Conservation (phyloP, 306 rosid genomes). For the Purshia tridentata region DNA sequence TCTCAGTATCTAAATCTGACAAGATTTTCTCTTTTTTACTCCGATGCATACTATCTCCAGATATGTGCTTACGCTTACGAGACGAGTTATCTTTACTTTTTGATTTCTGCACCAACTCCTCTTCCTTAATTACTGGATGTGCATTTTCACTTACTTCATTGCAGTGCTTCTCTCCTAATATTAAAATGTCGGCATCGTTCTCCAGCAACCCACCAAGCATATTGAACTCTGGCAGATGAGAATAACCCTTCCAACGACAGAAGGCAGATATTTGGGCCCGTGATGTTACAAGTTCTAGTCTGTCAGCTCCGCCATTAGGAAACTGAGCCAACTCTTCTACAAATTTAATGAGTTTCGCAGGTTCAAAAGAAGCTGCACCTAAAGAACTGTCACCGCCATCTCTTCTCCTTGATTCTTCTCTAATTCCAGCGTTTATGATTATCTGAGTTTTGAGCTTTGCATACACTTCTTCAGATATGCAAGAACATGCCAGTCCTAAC, state of each 20-base stretch:
- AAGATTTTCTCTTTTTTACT: constrained; percentile 39
- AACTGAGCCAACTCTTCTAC: constrained; percentile 51
- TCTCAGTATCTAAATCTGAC: constrained; percentile 44
- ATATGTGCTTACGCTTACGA: constrained; percentile 33
- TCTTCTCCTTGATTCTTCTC: constrained; percentile 47
- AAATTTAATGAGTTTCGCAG: constrained; percentile 49
- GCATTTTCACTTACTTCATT: constrained; percentile 29
- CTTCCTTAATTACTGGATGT: constrained; percentile 4
- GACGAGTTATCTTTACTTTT: constrained; percentile 18
- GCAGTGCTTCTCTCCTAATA: constrained; percentile 23
- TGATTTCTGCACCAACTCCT: constrained; percentile 3
- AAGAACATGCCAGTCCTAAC: constrained; percentile 68
- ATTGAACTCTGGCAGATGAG: constrained; percentile 52
- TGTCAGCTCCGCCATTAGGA: constrained; percentile 44
- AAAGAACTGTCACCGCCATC: constrained; percentile 48
- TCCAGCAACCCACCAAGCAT: constrained; percentile 40
- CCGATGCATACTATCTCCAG: constrained; percentile 10
- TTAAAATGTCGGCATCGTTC: constrained; percentile 37
- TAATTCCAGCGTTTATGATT: constrained; percentile 54
- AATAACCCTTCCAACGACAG: constrained; percentile 58
- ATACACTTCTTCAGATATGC: constrained; percentile 53
- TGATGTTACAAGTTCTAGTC: constrained; percentile 43
- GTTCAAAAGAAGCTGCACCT: constrained; percentile 52
- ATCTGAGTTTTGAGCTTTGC: constrained; percentile 47
- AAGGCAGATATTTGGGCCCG: constrained; percentile 57